Conservation (phyloP, 306 rosid genomes). For the Quercus suber region DNA sequence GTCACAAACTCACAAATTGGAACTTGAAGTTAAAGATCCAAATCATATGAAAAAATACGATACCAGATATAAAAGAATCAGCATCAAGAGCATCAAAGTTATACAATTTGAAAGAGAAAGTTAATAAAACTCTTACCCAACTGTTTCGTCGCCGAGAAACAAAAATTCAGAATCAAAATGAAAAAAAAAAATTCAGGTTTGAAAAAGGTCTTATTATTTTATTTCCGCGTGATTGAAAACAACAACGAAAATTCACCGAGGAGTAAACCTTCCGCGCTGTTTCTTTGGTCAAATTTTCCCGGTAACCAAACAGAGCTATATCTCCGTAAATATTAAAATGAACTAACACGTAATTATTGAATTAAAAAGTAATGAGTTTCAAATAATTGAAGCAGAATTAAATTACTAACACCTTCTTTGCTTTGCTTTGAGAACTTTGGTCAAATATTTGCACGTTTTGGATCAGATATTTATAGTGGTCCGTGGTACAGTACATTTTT, state of each 20-base stretch:
- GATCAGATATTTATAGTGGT: neutral
- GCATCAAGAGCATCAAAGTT: neutral
- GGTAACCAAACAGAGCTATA: neutral
- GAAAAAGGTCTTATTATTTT: neutral
- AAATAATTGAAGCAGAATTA: neutral
- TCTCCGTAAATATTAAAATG: neutral
- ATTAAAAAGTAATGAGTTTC: neutral
- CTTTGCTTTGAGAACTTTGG: neutral
- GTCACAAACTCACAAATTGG: neutral
- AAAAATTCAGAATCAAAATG: neutral
- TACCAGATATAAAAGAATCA: neutral
- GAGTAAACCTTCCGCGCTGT: neutral
- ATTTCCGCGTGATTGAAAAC: neutral
- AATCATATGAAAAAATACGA: neutral
- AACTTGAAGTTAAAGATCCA: neutral
- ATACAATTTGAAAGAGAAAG: neutral
- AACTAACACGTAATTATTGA: no score
- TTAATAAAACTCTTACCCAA: neutral
- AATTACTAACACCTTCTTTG: neutral
- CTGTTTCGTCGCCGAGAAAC: neutral
- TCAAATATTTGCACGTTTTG: neutral
- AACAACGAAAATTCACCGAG: neutral
- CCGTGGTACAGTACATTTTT: neutral
- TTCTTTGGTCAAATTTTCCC: neutral
- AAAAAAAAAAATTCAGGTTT: neutral